A percentile compares a stretch with the other conserved stretches of the same genome.
phyloP scores from a whole-genome alignment of 768 basidiomycete genomes.

The Strobilomyces echinocephalus region DNA sequence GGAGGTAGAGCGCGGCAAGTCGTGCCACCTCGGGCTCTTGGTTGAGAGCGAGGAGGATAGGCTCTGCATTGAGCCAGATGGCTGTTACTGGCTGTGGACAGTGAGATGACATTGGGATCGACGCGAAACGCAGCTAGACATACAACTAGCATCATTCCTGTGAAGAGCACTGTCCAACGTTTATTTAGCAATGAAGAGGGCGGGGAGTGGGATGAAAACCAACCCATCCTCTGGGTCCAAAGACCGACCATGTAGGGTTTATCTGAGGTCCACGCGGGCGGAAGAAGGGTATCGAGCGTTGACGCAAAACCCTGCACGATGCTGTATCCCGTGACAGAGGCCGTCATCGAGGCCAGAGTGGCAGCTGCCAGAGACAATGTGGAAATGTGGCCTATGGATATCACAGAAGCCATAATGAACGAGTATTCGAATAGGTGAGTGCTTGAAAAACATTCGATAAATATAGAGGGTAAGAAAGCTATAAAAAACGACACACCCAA shows the following conservation, averaged over 20 bases:
- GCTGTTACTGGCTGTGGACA: constrained; percentile 45
- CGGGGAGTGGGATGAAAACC: constrained; percentile 21
- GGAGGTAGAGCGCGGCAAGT: constrained; percentile 72
- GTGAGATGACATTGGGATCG: background rate
- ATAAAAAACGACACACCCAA: constrained; percentile 47
- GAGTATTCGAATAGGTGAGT: constrained; percentile 83
- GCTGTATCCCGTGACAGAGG: constrained; percentile 50
- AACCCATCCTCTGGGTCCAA: constrained; percentile 55
- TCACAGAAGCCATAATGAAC: constrained; percentile 75
- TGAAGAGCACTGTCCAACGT: constrained; percentile 50
- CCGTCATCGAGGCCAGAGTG: constrained; percentile 69
- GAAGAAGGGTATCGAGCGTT: constrained; percentile 89
- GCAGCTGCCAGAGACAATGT: constrained; percentile 86
- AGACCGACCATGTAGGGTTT: constrained; percentile 64
- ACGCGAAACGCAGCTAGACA: constrained; percentile 19
- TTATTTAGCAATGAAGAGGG: constrained; percentile 4
- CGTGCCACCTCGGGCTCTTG: constrained; percentile 27
- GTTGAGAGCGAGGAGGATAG: constrained; percentile 65
- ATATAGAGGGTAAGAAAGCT: background rate
- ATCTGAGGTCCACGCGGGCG: constrained; percentile 89
- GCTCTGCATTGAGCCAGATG: constrained; percentile 82
- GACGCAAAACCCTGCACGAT: constrained; percentile 82
- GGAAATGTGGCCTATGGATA: constrained; percentile 88
- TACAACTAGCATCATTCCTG: constrained; percentile 56
- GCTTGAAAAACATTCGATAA: constrained; percentile 32